These are phyloP conservation scores for Sarcomyxa edulis DNA, from an alignment of 768 basidiomycete genomes.

Conservation along the genomic window DNA sequence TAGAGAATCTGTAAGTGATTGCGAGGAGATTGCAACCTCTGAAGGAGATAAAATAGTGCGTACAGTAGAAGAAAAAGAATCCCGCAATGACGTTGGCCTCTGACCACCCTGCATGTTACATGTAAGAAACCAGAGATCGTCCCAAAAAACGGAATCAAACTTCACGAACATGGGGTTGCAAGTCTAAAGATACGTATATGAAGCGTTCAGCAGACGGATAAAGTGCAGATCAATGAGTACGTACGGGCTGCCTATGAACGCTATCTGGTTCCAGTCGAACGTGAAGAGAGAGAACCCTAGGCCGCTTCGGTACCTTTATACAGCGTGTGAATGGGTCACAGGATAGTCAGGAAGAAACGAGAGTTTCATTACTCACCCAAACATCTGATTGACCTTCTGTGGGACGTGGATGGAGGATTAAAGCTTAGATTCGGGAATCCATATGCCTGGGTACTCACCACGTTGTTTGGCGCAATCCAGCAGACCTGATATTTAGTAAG, in stretches of 20 bases:
- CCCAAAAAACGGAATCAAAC: no score
- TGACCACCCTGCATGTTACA: no score
- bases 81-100: constrained; percentile 63
- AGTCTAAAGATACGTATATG: constrained; percentile 24
- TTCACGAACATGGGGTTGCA: constrained; percentile 44
- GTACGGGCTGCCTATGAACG: constrained; percentile 62
- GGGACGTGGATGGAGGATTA: background rate
- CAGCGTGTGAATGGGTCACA: background rate
- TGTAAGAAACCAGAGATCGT: no score
- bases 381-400: constrained; percentile 53
- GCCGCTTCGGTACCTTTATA: constrained; percentile 38
- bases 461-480: constrained; percentile 58
- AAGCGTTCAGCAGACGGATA: constrained; percentile 6
- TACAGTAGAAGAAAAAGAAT: constrained; percentile 64
- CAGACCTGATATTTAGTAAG: constrained; percentile 56
- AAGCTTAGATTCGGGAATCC: background rate
- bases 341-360: background rate
- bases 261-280: constrained; percentile 66
- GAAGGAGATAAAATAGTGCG: constrained; percentile 16
- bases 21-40: no score
- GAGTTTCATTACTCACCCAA: constrained; percentile 38
- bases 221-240: constrained; percentile 17
- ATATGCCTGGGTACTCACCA: constrained; percentile 27
- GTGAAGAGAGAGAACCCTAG: constrained; percentile 48
- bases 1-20: constrained; percentile 5